Conservation (phyloP, 2,329 filamentous ascomycete genomes). For the Gyromitra esculenta region DNA sequence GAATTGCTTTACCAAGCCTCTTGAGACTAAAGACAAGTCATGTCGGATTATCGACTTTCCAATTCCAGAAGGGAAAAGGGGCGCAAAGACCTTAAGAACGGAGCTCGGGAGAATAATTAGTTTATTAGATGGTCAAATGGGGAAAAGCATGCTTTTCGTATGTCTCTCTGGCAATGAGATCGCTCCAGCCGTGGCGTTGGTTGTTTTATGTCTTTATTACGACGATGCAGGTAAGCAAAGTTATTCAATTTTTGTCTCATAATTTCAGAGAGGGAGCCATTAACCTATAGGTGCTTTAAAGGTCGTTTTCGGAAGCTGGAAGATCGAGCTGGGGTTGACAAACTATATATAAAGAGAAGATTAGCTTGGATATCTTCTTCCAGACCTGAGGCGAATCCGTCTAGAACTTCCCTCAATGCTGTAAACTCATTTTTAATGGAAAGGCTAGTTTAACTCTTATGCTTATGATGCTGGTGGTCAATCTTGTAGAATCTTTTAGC, state of each 20-base stretch:
- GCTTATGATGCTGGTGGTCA: neutral
- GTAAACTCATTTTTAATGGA: constrained; percentile 89
- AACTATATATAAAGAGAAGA: constrained; percentile 78
- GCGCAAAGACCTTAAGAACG: constrained; percentile 81
- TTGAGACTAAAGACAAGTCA: constrained; percentile 61
- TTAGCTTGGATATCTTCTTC: constrained; percentile 84
- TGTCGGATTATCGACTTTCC: constrained; percentile 68
- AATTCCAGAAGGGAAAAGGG: constrained; percentile 77
- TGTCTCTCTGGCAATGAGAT: constrained; percentile 84
- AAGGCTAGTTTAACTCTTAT: constrained; percentile 7
- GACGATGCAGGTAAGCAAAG: constrained; percentile 68
- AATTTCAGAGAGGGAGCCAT: constrained; percentile 51
- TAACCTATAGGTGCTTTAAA: constrained; percentile 58
- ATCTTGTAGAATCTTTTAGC: neutral
- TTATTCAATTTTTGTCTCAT: constrained; percentile 50
- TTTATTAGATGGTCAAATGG: constrained; percentile 64
- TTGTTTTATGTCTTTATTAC: constrained; percentile 77
- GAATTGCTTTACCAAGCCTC: constrained; percentile 62
- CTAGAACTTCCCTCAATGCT: constrained; percentile 84
- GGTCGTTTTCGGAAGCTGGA: constrained; percentile 58
- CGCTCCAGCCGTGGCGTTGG: constrained; percentile 79
- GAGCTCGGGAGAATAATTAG: constrained; percentile 72
- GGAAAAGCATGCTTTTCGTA: constrained; percentile 66
- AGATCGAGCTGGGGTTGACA: constrained; percentile 64
- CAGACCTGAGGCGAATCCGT: constrained; percentile 83